Conservation (phyloP, 495 filamentous ascomycete genomes). For the Schizothecium vesticola region DNA sequence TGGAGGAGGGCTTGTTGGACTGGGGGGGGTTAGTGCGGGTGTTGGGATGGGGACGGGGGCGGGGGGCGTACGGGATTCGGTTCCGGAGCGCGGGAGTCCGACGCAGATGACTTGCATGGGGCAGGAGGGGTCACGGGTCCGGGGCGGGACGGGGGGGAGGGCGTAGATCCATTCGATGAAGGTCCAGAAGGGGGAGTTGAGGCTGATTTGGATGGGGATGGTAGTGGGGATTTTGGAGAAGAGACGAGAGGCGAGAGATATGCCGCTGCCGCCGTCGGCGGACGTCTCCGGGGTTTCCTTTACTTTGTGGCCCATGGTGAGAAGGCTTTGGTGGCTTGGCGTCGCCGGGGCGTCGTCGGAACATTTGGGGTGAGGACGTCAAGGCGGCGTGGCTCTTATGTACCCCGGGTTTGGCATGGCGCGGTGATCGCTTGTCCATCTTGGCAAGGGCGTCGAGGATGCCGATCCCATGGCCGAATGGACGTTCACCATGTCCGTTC, state of each 20-base stretch:
- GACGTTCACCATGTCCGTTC: not conserved
- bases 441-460: not conserved
- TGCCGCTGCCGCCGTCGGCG: not conserved
- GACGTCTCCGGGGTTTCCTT: not conserved
- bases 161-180: slow-evolving; percentile 26
- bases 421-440: not conserved
- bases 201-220: slow-evolving; percentile 5
- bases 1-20: slow-evolving; percentile 55
- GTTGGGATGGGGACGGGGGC: slow-evolving; percentile 17
- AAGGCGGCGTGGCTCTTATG: slow-evolving; percentile 3
- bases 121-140: slow-evolving; percentile 31
- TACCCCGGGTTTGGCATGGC: slow-evolving; percentile 3
- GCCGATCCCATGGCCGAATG: not conserved
- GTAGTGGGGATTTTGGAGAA: not conserved
- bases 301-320: not conserved
- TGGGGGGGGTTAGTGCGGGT: slow-evolving; percentile 56
- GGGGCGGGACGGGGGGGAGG: slow-evolving; percentile 6
- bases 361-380: slow-evolving; percentile 1
- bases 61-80: slow-evolving; percentile 40
- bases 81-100: slow-evolving; percentile 59
- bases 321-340: not conserved
- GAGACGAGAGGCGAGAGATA: not conserved
- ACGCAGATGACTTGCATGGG: slow-evolving; percentile 55
- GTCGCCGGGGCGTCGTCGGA: not conserved
- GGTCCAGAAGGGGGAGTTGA: slow-evolving; percentile 21